Evolutionary conservation across 805 yeast species (phyloP).

Genomic region (Schwanniomyces vanrijiae): DNA sequence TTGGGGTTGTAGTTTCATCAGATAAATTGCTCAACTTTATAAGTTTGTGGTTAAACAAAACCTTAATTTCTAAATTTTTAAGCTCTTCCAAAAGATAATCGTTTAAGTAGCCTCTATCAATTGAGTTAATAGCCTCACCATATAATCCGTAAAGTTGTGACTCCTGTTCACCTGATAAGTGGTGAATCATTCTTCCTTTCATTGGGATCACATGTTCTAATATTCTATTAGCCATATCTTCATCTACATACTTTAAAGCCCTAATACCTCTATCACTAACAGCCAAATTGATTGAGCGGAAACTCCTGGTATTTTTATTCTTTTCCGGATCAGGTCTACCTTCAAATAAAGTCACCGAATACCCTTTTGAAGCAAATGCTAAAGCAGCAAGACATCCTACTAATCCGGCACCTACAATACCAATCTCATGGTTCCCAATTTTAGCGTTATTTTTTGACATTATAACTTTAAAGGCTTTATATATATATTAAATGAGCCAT

Average conservation of each 20-base stretch:
- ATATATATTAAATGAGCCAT: not conserved
- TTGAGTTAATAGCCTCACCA: constrained; percentile 84
- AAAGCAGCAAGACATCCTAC: constrained; percentile 85
- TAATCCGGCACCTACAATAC: constrained; percentile 84
- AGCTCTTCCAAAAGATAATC: constrained; percentile 63
- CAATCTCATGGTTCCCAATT: constrained; percentile 25
- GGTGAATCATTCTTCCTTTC: constrained; percentile 90
- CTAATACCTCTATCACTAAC: constrained; percentile 82
- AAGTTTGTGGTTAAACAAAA: constrained; percentile 60
- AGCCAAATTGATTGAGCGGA: constrained; percentile 82
- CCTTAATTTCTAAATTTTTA: constrained; percentile 37
- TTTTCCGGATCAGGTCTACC: constrained; percentile 65
- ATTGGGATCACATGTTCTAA: constrained; percentile 72
- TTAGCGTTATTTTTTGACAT: not conserved
- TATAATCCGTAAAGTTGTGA: constrained; percentile 76
- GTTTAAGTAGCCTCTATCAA: constrained; percentile 74
- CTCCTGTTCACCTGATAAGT: constrained; percentile 57
- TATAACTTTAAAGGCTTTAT: not conserved
- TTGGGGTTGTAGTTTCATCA: constrained; percentile 15
- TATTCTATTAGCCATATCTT: constrained; percentile 54
- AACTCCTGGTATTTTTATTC: constrained; percentile 31
- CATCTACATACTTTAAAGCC: constrained; percentile 65
- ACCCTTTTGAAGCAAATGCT: constrained; percentile 74
- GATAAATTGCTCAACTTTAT: constrained; percentile 31
- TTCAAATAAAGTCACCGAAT: constrained; percentile 70